phyloP scores from a whole-genome alignment of 108 stramenopile species.

The Nitzschia putrida region DNA sequence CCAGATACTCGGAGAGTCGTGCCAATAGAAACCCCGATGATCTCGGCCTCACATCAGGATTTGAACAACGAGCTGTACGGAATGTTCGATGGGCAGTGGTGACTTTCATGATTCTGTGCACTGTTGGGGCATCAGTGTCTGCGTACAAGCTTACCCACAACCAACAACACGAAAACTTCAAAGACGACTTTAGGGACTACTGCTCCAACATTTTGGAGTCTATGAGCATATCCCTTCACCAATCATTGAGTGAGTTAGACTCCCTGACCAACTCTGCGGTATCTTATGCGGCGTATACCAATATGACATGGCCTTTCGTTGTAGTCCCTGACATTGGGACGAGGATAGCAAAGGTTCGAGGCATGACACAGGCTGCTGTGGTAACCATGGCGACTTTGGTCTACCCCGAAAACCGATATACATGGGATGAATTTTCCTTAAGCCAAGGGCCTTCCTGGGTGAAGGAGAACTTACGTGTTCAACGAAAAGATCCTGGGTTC shows the following conservation, averaged over 20 bases:
- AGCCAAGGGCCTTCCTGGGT: constrained; percentile 29
- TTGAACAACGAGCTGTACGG: neutral
- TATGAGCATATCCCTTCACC: neutral
- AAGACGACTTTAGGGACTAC: neutral
- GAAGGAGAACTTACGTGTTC: constrained; percentile 16
- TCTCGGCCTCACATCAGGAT: neutral
- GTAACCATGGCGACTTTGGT: constrained; percentile 37
- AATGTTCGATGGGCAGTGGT: neutral
- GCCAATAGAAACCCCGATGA: no score
- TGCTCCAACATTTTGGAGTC: neutral
- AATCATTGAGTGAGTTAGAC: constrained; percentile 2
- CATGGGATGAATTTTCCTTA: constrained; percentile 45
- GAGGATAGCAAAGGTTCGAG: constrained; percentile 28
- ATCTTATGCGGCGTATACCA: neutral
- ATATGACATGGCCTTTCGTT: constrained; percentile 13
- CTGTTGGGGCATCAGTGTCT: neutral
- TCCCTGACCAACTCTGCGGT: neutral
- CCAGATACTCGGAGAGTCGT: no score
- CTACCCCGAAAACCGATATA: constrained; percentile 12
- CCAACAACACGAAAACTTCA: neutral
- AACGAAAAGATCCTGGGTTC: constrained; percentile 1
- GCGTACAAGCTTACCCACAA: neutral
- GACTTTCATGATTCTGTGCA: neutral
- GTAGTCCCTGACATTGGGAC: constrained; percentile 45
- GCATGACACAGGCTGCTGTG: constrained; percentile 27